Evolutionary conservation across 2,329 filamentous ascomycete species (phyloP).

Genomic region (Penicillium sp.): DNA sequence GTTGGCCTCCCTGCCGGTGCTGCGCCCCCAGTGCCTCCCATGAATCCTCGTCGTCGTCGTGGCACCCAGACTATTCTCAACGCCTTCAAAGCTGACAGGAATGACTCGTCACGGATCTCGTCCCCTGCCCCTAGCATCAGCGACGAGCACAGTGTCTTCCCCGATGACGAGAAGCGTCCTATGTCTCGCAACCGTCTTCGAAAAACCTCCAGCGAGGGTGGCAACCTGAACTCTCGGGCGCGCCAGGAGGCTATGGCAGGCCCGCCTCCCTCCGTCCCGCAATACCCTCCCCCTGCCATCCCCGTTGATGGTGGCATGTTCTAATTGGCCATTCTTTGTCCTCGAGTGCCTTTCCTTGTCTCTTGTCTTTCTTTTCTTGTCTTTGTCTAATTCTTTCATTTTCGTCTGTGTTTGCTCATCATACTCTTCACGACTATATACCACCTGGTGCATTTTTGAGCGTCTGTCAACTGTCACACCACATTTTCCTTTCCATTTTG

Average conservation of each 20-base stretch:
- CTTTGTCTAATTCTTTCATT: background rate
- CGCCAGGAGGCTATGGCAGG: conserved; percentile 40
- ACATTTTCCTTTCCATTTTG: conserved; percentile 5
- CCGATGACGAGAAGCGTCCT: conserved; percentile 43
- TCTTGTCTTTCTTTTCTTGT: conserved; percentile 8
- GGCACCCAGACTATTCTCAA: conserved; percentile 44
- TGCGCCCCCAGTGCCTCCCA: conserved; percentile 56
- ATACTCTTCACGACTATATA: conserved; percentile 26
- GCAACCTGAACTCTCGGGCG: conserved; percentile 47
- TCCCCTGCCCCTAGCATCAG: conserved; percentile 20
- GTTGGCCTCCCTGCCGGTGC: conserved; percentile 56
- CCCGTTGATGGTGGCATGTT: conserved; percentile 42
- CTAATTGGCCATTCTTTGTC: conserved; percentile 22
- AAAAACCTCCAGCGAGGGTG: conserved; percentile 42
- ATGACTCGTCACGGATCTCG: conserved; percentile 27
- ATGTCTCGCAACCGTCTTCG: conserved; percentile 23
- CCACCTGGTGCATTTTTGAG: conserved; percentile 29
- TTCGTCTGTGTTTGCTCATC: conserved; percentile 1
- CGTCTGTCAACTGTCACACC: conserved; percentile 17
- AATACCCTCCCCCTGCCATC: conserved; percentile 30
- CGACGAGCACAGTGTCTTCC: conserved; percentile 22
- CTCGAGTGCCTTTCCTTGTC: conserved; percentile 3
- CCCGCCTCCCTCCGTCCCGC: conserved; percentile 29
- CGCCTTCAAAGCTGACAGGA: conserved; percentile 39
- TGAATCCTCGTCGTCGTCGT: conserved; percentile 59